Evolutionary conservation across 2,329 filamentous ascomycete species (phyloP), one percentile per base, ranked within the genome.

Genomic region (Fusarium mundagurra): DNA sequence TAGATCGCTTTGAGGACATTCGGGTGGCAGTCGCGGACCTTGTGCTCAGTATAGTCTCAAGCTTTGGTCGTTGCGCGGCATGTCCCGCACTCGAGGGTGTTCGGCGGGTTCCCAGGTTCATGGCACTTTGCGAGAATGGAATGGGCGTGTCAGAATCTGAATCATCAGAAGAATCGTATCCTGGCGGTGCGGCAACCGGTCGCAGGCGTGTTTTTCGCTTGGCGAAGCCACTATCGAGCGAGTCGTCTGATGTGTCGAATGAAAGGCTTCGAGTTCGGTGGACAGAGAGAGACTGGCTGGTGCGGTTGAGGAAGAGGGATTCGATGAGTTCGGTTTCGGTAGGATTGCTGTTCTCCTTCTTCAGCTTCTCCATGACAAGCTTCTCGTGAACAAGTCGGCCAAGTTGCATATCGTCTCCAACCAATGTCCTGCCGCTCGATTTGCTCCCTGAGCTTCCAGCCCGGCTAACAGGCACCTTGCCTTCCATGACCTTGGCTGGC

Each of bases 401-500:
- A 43, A 88, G 79, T 22, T 82, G 82, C 13, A 83, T 78, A 29
- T 84, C 85, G 12, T 87, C 84, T 29, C 79, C 80, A 64, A 81
- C 80, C 58, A 84, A 75, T 3, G 86, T 88, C 74, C 80, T 83
- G 51, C 84, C 83, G 63, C 86, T 89, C 29, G 85, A 82, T 53
- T 85, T 85, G 77, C 87, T 90, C 45, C 83, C 86, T 41, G 87
- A 85, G 78, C 90, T 93, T 41, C 86, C 85, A 73, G 89, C 92
- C 61, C 91, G 85, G 77, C 88, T 90, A 27, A 92, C 91, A 36
- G 90, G 90, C 41, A 93, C 90, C 81, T 95, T 96, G 74, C 95
- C 95, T 73, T 93, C 93, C 95, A 98, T 98, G 68, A 98, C 88
- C 81, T 92, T 95, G 64, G 95, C 94, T 39, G 92, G 90, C n/a